Base-by-base conservation (phyloP, 2,329 filamentous ascomycete genomes). In the Malbranchea cinnamomea region DNA sequence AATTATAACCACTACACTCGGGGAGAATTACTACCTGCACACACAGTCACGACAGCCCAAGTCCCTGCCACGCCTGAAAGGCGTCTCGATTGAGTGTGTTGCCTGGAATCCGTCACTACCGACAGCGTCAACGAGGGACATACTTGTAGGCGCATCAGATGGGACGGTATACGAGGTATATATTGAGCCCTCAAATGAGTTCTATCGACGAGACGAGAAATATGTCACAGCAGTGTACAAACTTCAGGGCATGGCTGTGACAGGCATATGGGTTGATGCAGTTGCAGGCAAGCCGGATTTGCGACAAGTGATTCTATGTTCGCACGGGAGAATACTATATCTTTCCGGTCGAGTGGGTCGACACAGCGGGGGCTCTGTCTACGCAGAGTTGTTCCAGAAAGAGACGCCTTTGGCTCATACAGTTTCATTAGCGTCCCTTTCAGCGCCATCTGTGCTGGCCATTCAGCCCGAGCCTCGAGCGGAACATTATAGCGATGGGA, bases 1-100 rank as follows among this genome's bases (percentile, higher is more conserved):
- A 16, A 71, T 98, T 40, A 74, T 98, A 42, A 84, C 79, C 50
- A 98, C 89, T 3, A 78, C 83, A 4, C 71, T 84, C 23, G 84
- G 84, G 50, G 89, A 98, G 56, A 95, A 92, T 59, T 98, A 85
- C 62, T 98, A 98, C 56, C 78, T 98, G 6, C 89, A 98, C 53
- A 87, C 84, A 7, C 87, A 95, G 52, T 89, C 85, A 19, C 78
- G 83, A 42, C 78, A 85, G 41, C 84, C 87, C 2, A 82, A 89
- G 39, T 69, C 77, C 5, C 64, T 98, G 20, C 74, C 78, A 9
- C 71, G 83, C 33, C 59, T 98, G 31, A 87, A 87, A 43, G 83
- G 83, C 16, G 82, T 94, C 9, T 66, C 73, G 6, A 82, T 98
- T 35, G 85, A 94, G 53, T 79, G 78, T 38, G 67, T 98, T 37